Evolutionary conservation across 768 basidiomycete genomes (phyloP), one percentile per base, ranked within the genome.

Genomic region (Suillus bovinus): DNA sequence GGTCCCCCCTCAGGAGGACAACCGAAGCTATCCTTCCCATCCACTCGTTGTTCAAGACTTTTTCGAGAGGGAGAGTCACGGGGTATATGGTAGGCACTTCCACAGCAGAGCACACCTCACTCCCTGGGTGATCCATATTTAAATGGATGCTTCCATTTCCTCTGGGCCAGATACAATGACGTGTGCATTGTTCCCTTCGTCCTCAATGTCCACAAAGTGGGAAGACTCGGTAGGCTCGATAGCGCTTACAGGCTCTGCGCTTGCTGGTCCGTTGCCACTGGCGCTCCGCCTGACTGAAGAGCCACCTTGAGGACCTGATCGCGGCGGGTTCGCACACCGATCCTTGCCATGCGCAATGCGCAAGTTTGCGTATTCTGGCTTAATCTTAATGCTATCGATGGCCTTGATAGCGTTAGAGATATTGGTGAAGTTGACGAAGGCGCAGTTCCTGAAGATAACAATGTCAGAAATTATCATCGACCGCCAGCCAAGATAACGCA

Each of bases 311-410:
- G 89, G 89, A 36, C 90, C 91, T 5, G 90, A 89, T 56, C 93
- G 85, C 11, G 93, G 94, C 38, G 93, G 89, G 76, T 96, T 96
- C 34, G 94, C 96, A 75, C 95, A 98, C 39, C 95, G 86, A 71
- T 97, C 95, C 74, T 97, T 98, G 63, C 96, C 95, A 76, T 96
- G 95, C 17, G 94, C 90, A 62, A 99, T 92, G 44, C 94, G 89
- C 67, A 98, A 78, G 74, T 88, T 89, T 20, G 86, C 81, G 71
- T 99, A 99, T 71, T 98, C 96, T 2, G 93, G 86, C 72, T 94
- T 92, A 71, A 82, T 86, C 84, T 96, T 96, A 76, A 97, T 85
- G 9, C 89, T 90, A 61, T 99, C 96, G 70, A 99, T 96, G n/a
- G 96, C 95, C 80, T 98, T 98, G 82, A 95, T 94, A 14, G 95